Base-by-base conservation (phyloP, 768 basidiomycete species). In the Gloeopeniophorella convolvens region DNA sequence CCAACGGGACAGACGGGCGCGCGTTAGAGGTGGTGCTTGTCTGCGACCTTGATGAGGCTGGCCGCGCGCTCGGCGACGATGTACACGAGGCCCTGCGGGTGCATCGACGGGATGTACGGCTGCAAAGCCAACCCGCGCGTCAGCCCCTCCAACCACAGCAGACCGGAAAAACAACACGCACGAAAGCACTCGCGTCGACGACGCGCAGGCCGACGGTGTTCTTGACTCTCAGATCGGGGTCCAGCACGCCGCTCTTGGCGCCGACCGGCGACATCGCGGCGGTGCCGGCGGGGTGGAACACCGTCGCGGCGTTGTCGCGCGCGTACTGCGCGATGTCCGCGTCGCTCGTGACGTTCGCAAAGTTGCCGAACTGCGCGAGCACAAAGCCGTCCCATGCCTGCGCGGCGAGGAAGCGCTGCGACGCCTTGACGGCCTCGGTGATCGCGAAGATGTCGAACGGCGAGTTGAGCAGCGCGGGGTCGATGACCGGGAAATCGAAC, bases 181-280 rank as follows among this genome's bases (percentile, higher is more conserved):
- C 55, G 47, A 61, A 43, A 20, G 53, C 41, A 23, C 52, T 55
- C 16, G 60, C 56, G 42, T 66, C 66, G 50, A 63, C 60, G 30
- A 71, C 68, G 39, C 74, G 63, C 26, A 78, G 59, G 48, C 72
- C 71, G 27, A 49, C 42, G 13, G 71, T 64, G 15, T 74, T 75
- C 54, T 77, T 69, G 1, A 78, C 75, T 11, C 61, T 55, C 18
- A 73, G 57, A 34, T 68, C 60, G 28, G 65, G 62, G 56, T 73
- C 70, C 42, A 78, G 72, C 5, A 76, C 75, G 33, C 75, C 76
- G 24, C 47, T 24, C 24, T 31, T 36, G 15, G 54, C 53, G 9
- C 55, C 59, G 20, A 59, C 57, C 5, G 70, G 66, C 30, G 71
- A 61, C 72, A 79, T 75, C 2, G 70, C 60, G 43, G 68, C 70